A percentile compares a stretch with the other conserved stretches of the same genome.
Evolutionary conservation across 805 yeast species (phyloP).

Genomic region (Wickerhamiella dianesei): DNA sequence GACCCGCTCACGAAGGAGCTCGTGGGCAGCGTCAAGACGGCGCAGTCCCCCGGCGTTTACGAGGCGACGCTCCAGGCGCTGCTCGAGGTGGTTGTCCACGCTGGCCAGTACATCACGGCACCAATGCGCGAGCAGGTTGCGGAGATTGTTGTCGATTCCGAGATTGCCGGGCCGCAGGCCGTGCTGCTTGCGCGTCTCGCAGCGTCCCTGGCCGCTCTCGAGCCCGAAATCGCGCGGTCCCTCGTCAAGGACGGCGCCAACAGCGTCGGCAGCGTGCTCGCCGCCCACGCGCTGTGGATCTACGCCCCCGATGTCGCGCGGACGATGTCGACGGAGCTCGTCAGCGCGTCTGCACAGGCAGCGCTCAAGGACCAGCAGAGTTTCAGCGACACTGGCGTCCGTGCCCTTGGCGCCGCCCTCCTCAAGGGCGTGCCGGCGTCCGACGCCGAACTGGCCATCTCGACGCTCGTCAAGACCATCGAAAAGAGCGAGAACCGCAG

Average conservation of each 20-base stretch:
- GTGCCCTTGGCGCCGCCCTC: slow-evolving; percentile 71
- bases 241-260: neutral
- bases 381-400: slow-evolving; percentile 52
- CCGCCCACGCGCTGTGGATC: slow-evolving; percentile 21
- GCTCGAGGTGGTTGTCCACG: slow-evolving; percentile 64
- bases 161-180: slow-evolving; percentile 25
- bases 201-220: slow-evolving; percentile 12
- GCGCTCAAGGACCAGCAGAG: slow-evolving; percentile 20
- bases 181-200: slow-evolving; percentile 34
- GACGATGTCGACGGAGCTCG: slow-evolving; percentile 17
- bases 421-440: slow-evolving; percentile 29
- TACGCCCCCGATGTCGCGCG: slow-evolving; percentile 19
- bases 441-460: slow-evolving; percentile 28
- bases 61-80: slow-evolving; percentile 65
- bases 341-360: slow-evolving; percentile 3
- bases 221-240: neutral
- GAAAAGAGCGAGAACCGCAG: slow-evolving; percentile 48
- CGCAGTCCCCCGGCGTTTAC: slow-evolving; percentile 57
- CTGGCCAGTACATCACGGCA: slow-evolving; percentile 68
- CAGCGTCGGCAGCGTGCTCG: slow-evolving; percentile 9
- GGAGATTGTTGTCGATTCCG: slow-evolving; percentile 61
- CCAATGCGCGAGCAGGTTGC: slow-evolving; percentile 55
- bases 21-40: slow-evolving; percentile 52
- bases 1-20: slow-evolving; percentile 84
- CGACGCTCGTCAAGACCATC: slow-evolving; percentile 36